These are phyloP conservation scores for Fonsecaea multimorphosa DNA, from an alignment of 2,329 filamentous ascomycete species.

Conservation along the genomic window DNA sequence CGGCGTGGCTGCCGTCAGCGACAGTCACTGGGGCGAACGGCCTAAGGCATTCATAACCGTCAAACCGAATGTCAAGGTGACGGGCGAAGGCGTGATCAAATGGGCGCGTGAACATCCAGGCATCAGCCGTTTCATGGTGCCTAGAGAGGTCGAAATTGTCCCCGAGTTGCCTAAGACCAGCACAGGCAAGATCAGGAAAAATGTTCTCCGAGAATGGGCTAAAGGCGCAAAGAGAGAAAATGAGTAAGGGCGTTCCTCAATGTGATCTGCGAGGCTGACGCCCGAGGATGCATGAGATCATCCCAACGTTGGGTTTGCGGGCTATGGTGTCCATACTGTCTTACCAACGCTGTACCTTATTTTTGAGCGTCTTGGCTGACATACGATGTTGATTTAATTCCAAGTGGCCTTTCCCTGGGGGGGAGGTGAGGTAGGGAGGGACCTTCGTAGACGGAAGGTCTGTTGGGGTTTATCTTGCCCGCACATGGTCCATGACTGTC, in stretches of 20 bases:
- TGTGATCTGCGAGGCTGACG: neutral
- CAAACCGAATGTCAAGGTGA: constrained; percentile 67
- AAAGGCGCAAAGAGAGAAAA: constrained; percentile 56
- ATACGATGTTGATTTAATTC: neutral
- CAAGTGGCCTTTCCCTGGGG: neutral
- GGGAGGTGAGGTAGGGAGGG: neutral
- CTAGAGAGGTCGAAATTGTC: constrained; percentile 76
- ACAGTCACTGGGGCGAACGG: constrained; percentile 93
- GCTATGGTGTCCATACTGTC: neutral
- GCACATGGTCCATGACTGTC: neutral
- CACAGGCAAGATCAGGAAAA: constrained; percentile 97
- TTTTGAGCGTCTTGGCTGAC: neutral
- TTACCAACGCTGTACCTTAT: neutral
- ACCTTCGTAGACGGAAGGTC: neutral
- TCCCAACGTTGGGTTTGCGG: neutral
- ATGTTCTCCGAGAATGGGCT: constrained; percentile 85
- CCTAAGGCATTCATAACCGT: constrained; percentile 92
- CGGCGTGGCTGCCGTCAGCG: constrained; percentile 84
- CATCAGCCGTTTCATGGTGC: constrained; percentile 91
- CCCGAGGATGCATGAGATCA: neutral
- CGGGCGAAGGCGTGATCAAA: constrained; percentile 73
- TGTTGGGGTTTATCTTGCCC: neutral
- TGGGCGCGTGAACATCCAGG: constrained; percentile 83
- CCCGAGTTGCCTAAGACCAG: constrained; percentile 91
- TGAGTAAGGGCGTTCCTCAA: constrained; percentile 14